These are phyloP conservation scores for Xanthoconium purpureum DNA, from an alignment of 768 basidiomycete genomes.

Conservation along the genomic window DNA sequence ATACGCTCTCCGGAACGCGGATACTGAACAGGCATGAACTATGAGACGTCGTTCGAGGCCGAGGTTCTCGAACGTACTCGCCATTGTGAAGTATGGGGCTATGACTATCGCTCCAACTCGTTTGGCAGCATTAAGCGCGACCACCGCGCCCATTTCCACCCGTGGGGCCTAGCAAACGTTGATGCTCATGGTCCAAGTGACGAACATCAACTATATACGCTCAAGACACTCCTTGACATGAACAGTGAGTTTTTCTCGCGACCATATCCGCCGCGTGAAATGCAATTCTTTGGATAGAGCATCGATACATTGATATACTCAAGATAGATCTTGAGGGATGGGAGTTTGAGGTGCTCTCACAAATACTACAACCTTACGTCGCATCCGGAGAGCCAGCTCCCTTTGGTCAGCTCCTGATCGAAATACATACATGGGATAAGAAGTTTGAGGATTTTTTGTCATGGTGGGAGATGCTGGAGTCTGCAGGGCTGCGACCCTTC, in stretches of 20 bases:
- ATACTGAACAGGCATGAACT: slow-evolving; percentile 42
- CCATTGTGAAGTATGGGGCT: slow-evolving; percentile 60
- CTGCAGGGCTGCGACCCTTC: slow-evolving; percentile 46
- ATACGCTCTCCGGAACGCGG: neutral
- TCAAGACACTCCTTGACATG: slow-evolving; percentile 41
- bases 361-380: slow-evolving; percentile 38
- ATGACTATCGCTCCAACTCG: slow-evolving; percentile 44
- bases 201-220: slow-evolving; percentile 42
- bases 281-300: slow-evolving; percentile 22
- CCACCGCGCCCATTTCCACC: slow-evolving; percentile 41
- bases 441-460: slow-evolving; percentile 36
- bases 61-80: slow-evolving; percentile 46
- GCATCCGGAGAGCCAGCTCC: slow-evolving; percentile 38
- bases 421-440: slow-evolving; percentile 41
- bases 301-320: slow-evolving; percentile 39
- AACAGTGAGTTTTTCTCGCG: slow-evolving; percentile 34
- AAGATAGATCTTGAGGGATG: slow-evolving; percentile 50
- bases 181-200: slow-evolving; percentile 36
- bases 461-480: slow-evolving; percentile 49
- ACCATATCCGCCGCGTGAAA: neutral
- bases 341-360: slow-evolving; percentile 43
- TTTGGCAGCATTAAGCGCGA: slow-evolving; percentile 34
- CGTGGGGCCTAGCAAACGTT: slow-evolving; percentile 38
- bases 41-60: slow-evolving; percentile 64
- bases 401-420: slow-evolving; percentile 47